These are phyloP conservation scores for Immersiella caudata DNA, from an alignment of 495 filamentous ascomycete species.

Conservation along the genomic window DNA sequence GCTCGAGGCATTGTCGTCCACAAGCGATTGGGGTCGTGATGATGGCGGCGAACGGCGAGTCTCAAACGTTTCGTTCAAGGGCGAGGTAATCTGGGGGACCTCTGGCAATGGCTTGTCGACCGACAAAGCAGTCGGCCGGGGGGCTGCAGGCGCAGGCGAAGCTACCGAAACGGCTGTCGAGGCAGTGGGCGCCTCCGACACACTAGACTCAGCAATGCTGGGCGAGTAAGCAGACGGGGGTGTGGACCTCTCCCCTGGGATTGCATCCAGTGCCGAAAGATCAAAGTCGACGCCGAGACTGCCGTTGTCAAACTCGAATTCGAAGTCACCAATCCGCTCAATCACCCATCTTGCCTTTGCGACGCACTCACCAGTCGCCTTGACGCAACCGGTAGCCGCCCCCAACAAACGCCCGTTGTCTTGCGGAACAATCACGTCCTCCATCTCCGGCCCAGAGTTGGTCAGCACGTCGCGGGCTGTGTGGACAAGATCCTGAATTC, in stretches of 20 bases:
- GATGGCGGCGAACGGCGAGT: conserved; percentile 37
- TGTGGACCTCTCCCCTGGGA: conserved; percentile 26
- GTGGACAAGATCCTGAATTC: conserved; percentile 75
- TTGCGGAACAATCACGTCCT: conserved; percentile 77
- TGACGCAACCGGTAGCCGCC: conserved; percentile 87
- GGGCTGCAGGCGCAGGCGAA: conserved; percentile 30
- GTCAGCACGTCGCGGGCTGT: conserved; percentile 78
- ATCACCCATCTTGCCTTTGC: conserved; percentile 82
- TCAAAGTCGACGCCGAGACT: conserved; percentile 56
- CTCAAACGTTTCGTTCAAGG: conserved; percentile 29
- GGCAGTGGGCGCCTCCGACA: conserved; percentile 36
- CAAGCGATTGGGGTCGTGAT: conserved; percentile 46
- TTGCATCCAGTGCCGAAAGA: conserved; percentile 42
- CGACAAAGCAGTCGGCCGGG: conserved; percentile 40
- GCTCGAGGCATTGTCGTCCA: conserved; percentile 37
- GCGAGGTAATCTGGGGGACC: conserved; percentile 38
- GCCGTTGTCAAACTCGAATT: conserved; percentile 62
- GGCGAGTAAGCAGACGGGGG: conserved; percentile 33
- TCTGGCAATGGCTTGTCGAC: conserved; percentile 50
- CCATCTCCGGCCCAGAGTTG: conserved; percentile 60
- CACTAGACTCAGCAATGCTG: conserved; percentile 43
- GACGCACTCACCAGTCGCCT: conserved; percentile 87
- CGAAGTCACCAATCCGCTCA: conserved; percentile 91
- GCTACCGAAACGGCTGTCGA: conserved; percentile 33
- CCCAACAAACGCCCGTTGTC: conserved; percentile 76